Evolutionary conservation across 805 yeast genomes (phyloP), one percentile per base, ranked within the genome.

Genomic region (Candida dajiaensis): DNA sequence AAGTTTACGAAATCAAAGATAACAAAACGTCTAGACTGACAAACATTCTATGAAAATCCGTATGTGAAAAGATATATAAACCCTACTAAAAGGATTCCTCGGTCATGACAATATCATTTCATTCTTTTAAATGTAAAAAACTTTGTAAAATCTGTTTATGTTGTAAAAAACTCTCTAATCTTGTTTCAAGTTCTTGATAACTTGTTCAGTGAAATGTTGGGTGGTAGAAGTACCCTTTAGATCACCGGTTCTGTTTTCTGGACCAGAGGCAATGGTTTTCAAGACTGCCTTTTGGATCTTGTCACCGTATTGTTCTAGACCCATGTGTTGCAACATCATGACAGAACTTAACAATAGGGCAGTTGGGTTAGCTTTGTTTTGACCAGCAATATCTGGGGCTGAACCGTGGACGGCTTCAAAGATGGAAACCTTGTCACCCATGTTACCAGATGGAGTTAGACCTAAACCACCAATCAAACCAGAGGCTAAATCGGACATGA

Each of bases 371-470:
- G 99, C 99, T 68, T 88, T 81, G 67, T 96, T 95, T 79, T 94
- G 89, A 66, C 99, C 99, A 53, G 98, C 98, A 65, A 94, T 94
- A 70, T 94, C 99, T 61, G 99, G 99, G 54, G 99, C 99, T 49
- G 98, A 90, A 70, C 99, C 99, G 71, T 94, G 99, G 65, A 94
- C 99, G 55, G 99, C 99, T 81, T 94, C 99, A 70, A 94, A 94
- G 68, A 94, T 92, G 47, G 97, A 89, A 54, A 92, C 96, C 69
- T 87, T 84, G 78, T 89, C 88, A 77, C 99, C 99, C 90, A 94
- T 94, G 82, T 94, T 94, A 70, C 97, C 99, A 50, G 97, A 89
- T 57, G 99, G 99, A 52, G 99, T 94, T 69, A 94, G 81, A 73
- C 99, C 99, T 65, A 92, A 81, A 67, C 99, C 98, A 69, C 99